These are phyloP conservation scores for Craspedostauros australis DNA, from an alignment of 108 stramenopile genomes.

Conservation along the genomic window DNA sequence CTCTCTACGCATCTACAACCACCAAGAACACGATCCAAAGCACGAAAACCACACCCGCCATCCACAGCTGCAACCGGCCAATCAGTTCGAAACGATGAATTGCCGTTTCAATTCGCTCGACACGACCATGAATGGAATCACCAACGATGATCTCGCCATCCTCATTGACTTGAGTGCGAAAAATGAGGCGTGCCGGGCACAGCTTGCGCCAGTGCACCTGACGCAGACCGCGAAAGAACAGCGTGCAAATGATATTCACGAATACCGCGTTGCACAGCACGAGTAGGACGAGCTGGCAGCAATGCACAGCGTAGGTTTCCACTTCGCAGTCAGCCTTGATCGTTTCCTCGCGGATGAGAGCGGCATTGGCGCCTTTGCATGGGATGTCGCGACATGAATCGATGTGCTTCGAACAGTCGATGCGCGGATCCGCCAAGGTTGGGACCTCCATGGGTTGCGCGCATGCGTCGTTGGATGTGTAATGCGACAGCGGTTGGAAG, in stretches of 20 bases:
- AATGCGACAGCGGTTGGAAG: no score
- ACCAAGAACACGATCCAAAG: slow-evolving; percentile 15
- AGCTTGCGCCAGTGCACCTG: slow-evolving; percentile 31
- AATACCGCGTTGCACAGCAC: slow-evolving; percentile 16
- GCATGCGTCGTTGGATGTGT: no score
- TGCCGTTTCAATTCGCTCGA: slow-evolving; percentile 2
- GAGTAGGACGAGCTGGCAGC: slow-evolving; percentile 13
- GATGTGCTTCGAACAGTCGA: slow-evolving; percentile 11
- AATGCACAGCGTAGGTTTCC: slow-evolving; percentile 24
- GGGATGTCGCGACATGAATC: slow-evolving; percentile 15
- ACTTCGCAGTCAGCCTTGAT: slow-evolving; percentile 28
- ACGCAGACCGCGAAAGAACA: slow-evolving; percentile 28
- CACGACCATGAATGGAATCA: slow-evolving; percentile 4
- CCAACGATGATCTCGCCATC: slow-evolving; percentile 25
- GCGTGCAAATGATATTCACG: slow-evolving; percentile 17
- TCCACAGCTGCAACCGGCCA: slow-evolving; percentile 14
- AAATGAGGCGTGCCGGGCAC: slow-evolving; percentile 17
- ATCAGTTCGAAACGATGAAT: slow-evolving; percentile 19
- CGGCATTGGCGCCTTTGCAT: slow-evolving; percentile 27
- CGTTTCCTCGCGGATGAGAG: slow-evolving; percentile 4
- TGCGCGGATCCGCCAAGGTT: slow-evolving; percentile 10
- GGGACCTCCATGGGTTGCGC: no score
- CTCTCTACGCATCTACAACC: no score
- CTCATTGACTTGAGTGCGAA: slow-evolving; percentile 21
- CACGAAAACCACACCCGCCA: slow-evolving; percentile 7